phyloP scores from a whole-genome alignment of 805 yeast genomes.

The Spencermartinsiella europaea region DNA sequence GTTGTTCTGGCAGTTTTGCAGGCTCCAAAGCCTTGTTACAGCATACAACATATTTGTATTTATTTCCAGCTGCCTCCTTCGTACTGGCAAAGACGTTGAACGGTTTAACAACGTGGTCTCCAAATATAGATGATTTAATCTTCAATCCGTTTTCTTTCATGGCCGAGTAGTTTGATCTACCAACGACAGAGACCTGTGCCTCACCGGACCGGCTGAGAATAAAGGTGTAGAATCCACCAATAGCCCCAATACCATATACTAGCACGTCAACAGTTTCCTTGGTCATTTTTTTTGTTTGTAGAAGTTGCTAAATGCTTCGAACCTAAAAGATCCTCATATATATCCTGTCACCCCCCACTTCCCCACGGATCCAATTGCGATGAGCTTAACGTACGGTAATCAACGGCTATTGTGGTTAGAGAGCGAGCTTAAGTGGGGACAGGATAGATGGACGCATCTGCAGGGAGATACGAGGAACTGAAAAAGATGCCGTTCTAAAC shows the following conservation, averaged over 20 bases:
- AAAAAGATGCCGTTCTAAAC: too few species aligned
- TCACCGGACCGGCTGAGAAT: constrained; percentile 9
- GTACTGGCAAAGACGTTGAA: constrained; percentile 9
- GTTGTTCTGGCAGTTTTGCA: constrained; percentile 31
- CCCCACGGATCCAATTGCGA: too few species aligned
- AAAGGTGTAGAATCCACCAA: constrained; percentile 17
- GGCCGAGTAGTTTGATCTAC: constrained; percentile 15
- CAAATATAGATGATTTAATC: constrained; percentile 8
- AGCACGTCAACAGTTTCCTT: not conserved
- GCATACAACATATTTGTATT: constrained; percentile 14
- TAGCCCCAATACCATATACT: not conserved
- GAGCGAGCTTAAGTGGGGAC: too few species aligned
- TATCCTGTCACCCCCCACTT: too few species aligned
- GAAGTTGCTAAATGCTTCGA: too few species aligned
- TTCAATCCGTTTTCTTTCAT: constrained; percentile 14
- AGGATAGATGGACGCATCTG: too few species aligned
- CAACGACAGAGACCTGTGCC: constrained; percentile 12
- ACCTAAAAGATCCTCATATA: too few species aligned
- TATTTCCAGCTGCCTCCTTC: not conserved
- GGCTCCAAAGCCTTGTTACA: constrained; percentile 19
- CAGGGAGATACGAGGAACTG: too few species aligned
- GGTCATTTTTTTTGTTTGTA: constrained; percentile 4
- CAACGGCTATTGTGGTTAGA: too few species aligned
- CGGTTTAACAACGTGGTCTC: constrained; percentile 9
- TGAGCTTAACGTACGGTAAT: too few species aligned